Base-by-base conservation (phyloP, 2,329 filamentous ascomycete genomes). In the Verruconis gallopava region DNA sequence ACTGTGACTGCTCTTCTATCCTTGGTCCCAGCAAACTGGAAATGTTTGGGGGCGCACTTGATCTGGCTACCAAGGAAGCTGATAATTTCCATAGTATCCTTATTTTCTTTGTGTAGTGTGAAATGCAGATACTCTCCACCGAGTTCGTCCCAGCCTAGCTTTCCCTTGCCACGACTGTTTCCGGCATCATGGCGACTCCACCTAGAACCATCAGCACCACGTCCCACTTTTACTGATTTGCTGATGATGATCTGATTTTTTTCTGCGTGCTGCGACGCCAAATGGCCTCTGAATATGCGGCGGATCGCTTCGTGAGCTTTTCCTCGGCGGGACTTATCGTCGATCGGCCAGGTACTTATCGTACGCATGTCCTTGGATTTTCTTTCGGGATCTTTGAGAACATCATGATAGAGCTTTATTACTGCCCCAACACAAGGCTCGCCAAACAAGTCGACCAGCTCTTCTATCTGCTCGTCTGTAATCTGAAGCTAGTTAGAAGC, bases 81-180 rank as follows among this genome's bases (percentile, higher is more conserved):
- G 41, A 93, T 70, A 0, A 85, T 80, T 52, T 95, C 88, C 83
- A 94, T 93, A 1, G 88, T 95, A 56, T 95, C 88, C 56, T 89
- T 88, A 64, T 95, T 95, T 64, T 94, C 88, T 64, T 95, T 95
- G 73, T 89, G 93, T 40, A 95, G 69, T 0, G 84, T 89, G 58
- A 94, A 93, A 59, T 94, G 86, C 12, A 94, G 66, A 58, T 85
- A 91, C 38, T 86, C 80, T 14, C 82, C 85, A n/a, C 71, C 78
- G 33, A 79, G 64, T 49, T 81, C 77, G 41, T 75, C 65, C 77
- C 77, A 82, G 40, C 65, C 67, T 25, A 73, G 52, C 50, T 70
- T 72, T 35, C 65, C 61, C 38, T 59, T 42, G 37, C 49, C 40
- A 21, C 44, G 37, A 9, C 25, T n/a, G 18, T 40, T 39, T 12